These are phyloP conservation scores for Carex kokanica DNA, from an alignment of 176 grass and related monocot genomes.

Conservation along the genomic window DNA sequence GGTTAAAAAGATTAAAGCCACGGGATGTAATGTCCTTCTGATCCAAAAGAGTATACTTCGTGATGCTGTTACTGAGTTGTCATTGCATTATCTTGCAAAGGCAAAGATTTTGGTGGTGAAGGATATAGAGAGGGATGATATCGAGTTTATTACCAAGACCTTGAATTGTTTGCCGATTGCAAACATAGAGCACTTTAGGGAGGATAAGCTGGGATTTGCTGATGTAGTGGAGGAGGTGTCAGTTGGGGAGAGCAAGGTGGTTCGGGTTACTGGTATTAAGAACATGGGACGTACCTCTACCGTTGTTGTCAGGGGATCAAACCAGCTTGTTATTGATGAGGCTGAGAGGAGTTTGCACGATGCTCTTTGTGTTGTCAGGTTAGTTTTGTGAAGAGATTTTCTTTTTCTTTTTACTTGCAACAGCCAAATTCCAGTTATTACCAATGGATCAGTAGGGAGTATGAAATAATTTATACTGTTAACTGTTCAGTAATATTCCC, in stretches of 20 bases:
- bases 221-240: slow-evolving; percentile 79
- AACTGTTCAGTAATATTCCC: background rate
- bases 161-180: slow-evolving; percentile 89
- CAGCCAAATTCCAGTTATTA: background rate
- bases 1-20: slow-evolving; percentile 90
- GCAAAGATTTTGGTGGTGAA: slow-evolving; percentile 86
- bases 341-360: slow-evolving; percentile 91
- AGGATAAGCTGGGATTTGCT: slow-evolving; percentile 80
- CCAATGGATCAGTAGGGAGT: background rate
- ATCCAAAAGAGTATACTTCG: slow-evolving; percentile 94
- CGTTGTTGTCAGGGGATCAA: slow-evolving; percentile 71
- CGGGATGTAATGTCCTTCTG: slow-evolving; percentile 81
- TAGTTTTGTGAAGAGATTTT: background rate
- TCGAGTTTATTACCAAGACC: slow-evolving; percentile 95
- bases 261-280: slow-evolving; percentile 71
- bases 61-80: slow-evolving; percentile 85
- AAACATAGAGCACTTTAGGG: slow-evolving; percentile 90
- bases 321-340: slow-evolving; percentile 89
- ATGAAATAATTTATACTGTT: background rate
- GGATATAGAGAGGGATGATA: slow-evolving; percentile 91
- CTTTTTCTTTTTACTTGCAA: background rate
- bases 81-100: slow-evolving; percentile 87
- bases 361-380: slow-evolving; percentile 95
- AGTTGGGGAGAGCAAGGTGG: slow-evolving; percentile 78
- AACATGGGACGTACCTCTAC: slow-evolving; percentile 86